Evolutionary conservation across 1,284 basidiomycete genomes (phyloP).

Genomic region (Boletus mariae): DNA sequence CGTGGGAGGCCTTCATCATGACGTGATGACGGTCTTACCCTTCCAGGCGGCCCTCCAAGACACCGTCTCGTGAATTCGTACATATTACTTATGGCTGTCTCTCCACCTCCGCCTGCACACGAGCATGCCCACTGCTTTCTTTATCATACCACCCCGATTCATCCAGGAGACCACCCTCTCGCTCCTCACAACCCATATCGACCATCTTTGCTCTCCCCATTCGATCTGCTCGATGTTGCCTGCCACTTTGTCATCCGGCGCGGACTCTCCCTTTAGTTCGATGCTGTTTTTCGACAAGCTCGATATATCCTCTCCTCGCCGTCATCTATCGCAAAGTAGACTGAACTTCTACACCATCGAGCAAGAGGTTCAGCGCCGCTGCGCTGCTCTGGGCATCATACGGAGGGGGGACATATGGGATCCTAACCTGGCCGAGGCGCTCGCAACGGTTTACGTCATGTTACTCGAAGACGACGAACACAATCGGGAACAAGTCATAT

Average conservation of each 20-base stretch:
- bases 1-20: slow-evolving; percentile 30
- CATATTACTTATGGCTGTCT: slow-evolving; percentile 26
- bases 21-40: slow-evolving; percentile 31
- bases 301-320: slow-evolving; percentile 38
- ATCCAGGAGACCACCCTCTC: slow-evolving; percentile 36
- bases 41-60: slow-evolving; percentile 21
- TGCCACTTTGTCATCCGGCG: slow-evolving; percentile 24
- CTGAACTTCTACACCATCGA: slow-evolving; percentile 28
- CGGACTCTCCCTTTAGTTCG: slow-evolving; percentile 35
- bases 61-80: slow-evolving; percentile 25
- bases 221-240: slow-evolving; percentile 34
- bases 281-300: slow-evolving; percentile 39
- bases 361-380: slow-evolving; percentile 41
- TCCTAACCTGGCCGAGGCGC: slow-evolving; percentile 39
- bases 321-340: slow-evolving; percentile 31
- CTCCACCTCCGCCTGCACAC: slow-evolving; percentile 13
- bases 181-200: slow-evolving; percentile 34
- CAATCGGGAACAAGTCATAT: slow-evolving; percentile 52
- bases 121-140: slow-evolving; percentile 28
- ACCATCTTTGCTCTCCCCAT: slow-evolving; percentile 28
- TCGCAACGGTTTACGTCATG: slow-evolving; percentile 62
- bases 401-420: slow-evolving; percentile 33
- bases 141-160: slow-evolving; percentile 32
- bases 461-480: slow-evolving; percentile 53
- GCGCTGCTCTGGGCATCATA: slow-evolving; percentile 42